Evolutionary conservation across 2,329 filamentous ascomycete genomes (phyloP).

Genomic region (Aspergillus sergii): DNA sequence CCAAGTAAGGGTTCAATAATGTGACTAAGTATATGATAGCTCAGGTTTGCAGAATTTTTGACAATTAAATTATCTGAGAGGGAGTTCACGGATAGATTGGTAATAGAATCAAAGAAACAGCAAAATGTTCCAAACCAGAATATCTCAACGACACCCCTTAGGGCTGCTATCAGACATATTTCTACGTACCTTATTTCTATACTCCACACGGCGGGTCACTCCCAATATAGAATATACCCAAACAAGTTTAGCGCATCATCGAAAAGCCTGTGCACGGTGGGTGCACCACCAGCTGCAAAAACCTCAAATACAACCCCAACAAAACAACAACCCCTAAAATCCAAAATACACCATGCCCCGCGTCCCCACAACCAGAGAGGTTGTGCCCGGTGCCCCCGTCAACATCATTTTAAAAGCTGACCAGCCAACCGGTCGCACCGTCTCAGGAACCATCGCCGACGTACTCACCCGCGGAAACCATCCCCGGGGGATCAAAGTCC

Average conservation of each 20-base stretch:
- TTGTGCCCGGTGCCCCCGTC: conserved; percentile 61
- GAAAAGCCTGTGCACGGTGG: neutral
- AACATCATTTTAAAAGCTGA: conserved; percentile 76
- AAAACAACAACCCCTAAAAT: neutral
- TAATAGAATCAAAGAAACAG: neutral
- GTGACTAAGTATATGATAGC: neutral
- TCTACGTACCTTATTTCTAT: too few relatives aligned
- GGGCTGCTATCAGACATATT: neutral
- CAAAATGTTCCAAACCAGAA: neutral
- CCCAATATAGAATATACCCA: neutral
- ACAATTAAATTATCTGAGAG: too few relatives aligned
- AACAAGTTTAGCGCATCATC: neutral
- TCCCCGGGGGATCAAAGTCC: conserved; percentile 77
- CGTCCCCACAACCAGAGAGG: conserved; percentile 19
- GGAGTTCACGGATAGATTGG: too few relatives aligned
- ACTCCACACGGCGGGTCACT: too few relatives aligned
- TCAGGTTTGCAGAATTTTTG: neutral
- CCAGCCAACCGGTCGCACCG: conserved; percentile 72
- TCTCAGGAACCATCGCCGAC: conserved; percentile 66
- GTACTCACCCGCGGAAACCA: conserved; percentile 74
- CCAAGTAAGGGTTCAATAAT: neutral
- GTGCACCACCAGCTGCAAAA: neutral
- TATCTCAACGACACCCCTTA: neutral
- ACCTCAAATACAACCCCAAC: neutral
- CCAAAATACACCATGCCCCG: neutral